A percentile compares a stretch with the other conserved stretches of the same genome.
Evolutionary conservation across 192 early-diverging fungal genomes (phyloP).

Genomic region (Rhizoclosmatium sp.): DNA sequence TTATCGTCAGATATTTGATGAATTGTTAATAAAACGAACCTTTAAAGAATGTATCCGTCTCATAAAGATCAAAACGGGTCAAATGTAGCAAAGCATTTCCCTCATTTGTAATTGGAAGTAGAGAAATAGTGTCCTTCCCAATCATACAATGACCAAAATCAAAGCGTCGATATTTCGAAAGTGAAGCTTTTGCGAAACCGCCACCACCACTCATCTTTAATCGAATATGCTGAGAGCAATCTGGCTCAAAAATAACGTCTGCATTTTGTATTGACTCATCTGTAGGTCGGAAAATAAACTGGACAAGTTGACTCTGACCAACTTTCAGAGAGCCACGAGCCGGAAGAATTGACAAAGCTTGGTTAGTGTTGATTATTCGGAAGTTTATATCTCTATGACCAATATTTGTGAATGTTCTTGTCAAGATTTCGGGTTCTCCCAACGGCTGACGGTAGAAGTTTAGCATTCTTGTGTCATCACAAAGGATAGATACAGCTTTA

Average conservation of each 20-base stretch:
- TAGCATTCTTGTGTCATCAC: constrained; percentile 64
- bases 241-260: constrained; percentile 66
- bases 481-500: constrained; percentile 64
- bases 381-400: constrained; percentile 65
- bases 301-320: constrained; percentile 56
- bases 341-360: constrained; percentile 53
- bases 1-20: not conserved
- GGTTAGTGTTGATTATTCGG: constrained; percentile 56
- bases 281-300: constrained; percentile 62
- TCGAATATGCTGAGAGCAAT: constrained; percentile 66
- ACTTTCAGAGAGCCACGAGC: constrained; percentile 54
- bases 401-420: constrained; percentile 65
- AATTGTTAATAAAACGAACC: constrained; percentile 38
- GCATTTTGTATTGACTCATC: constrained; percentile 61
- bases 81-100: constrained; percentile 71
- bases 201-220: constrained; percentile 69
- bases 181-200: constrained; percentile 63
- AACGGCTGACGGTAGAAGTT: constrained; percentile 70
- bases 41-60: constrained; percentile 69
- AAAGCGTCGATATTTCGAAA: constrained; percentile 63
- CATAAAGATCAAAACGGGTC: constrained; percentile 59
- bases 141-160: constrained; percentile 74
- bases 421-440: constrained; percentile 60
- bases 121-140: constrained; percentile 67
- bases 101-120: constrained; percentile 68